Evolutionary conservation across 2,329 filamentous ascomycete species (phyloP), one percentile per base, ranked within the genome.

Genomic region (Trichophyton rubrum): DNA sequence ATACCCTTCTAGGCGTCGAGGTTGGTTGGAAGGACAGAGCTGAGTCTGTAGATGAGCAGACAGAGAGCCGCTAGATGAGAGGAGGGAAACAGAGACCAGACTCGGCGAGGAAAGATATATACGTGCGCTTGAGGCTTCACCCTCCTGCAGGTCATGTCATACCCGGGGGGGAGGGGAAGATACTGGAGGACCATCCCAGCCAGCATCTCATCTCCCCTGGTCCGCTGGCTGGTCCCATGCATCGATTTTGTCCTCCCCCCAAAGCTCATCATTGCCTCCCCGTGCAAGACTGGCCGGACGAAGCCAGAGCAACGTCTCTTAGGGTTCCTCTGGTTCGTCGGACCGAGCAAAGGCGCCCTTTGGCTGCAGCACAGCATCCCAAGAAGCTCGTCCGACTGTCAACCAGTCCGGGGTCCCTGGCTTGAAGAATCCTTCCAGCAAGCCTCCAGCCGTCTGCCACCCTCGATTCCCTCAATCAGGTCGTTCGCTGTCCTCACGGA

Each of bases 41-140:
- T 33, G 30, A 33, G 49, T 55, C 49, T 55, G 49, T 55, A 55
- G 49, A 55, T 55, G 49, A 38, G n/a, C 22, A 55, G 33, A 35
- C 49, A 24, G 15, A 9, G 20, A 3, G 49, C 17, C 20, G 8
- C 49, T 47, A 35, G 49, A 20, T n/a, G 17, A 20, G 27, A 13
- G n/a, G 15, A 35, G 15, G n/a, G 27, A 20, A 35, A 17, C 24
- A 35, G 49, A 49, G 49, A 55, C 49, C 49, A 35, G 49, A 55
- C 49, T 35, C 17, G 11, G 30, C 13, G n/a, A 17, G 20, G 30
- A 27, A 35, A n/a, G 27, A 35, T 55, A 33, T 55, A 55, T 55
- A 55, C 4, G 15, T 30, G 17, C 27, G n/a, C 13, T 20, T 35
- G 20, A n/a, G 15, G 24, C 30, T 33, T 55, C 20, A 15, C 3